Conservation (phyloP, 139 green algal species). For the Pycnococcus provasolii region DNA sequence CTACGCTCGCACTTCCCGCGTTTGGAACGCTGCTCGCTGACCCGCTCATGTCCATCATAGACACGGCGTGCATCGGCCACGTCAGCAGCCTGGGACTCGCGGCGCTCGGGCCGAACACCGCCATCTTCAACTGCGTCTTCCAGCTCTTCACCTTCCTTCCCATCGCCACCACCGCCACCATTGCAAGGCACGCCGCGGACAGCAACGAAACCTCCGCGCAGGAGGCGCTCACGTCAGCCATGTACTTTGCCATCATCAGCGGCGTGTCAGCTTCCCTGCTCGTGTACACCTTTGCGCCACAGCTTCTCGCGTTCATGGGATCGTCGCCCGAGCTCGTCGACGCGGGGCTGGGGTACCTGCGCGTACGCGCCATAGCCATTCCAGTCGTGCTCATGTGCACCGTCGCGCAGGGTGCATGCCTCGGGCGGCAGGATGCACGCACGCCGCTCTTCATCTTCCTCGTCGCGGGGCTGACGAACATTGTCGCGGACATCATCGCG, state of each 20-base stretch:
- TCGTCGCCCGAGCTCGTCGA: conserved; percentile 11
- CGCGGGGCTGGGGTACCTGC: conserved; percentile 25
- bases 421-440: conserved; percentile 50
- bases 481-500: conserved; percentile 42
- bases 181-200: neutral
- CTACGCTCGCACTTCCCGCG: conserved; percentile 29
- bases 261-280: conserved; percentile 20
- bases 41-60: conserved; percentile 55
- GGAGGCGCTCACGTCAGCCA: neutral
- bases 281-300: conserved; percentile 25
- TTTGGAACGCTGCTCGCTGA: conserved; percentile 49
- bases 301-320: conserved; percentile 40
- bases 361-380: conserved; percentile 43
- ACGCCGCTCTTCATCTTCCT: conserved; percentile 48
- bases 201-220: neutral
- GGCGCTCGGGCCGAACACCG: conserved; percentile 53
- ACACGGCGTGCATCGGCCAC: conserved; percentile 53
- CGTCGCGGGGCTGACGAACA: conserved; percentile 37
- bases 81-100: conserved; percentile 45
- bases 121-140: conserved; percentile 62
- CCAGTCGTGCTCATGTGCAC: conserved; percentile 48
- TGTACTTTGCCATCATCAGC: conserved; percentile 9
- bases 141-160: conserved; percentile 24
- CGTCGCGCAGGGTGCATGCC: conserved; percentile 46
- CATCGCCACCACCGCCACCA: conserved; percentile 7